phyloP scores from a whole-genome alignment of 306 rosid genomes.

The Castanospermum australe region DNA sequence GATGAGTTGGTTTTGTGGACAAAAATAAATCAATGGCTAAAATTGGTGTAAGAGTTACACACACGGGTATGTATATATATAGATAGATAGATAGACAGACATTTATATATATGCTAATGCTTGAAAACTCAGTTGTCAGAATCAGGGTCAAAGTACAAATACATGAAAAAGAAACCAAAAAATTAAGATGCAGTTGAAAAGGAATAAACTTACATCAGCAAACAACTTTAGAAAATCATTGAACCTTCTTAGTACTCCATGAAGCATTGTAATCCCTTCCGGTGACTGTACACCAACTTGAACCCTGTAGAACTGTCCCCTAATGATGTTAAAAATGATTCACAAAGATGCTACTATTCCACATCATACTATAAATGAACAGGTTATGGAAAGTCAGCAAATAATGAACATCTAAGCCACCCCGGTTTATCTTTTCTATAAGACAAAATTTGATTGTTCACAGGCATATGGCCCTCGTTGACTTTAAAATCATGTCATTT shows the following conservation, averaged over 20 bases:
- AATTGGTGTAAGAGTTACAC: too few relatives aligned
- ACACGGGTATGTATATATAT: too few relatives aligned
- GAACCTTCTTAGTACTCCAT: conserved; percentile 82
- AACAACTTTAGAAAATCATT: conserved; percentile 89
- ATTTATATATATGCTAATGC: too few relatives aligned
- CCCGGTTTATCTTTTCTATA: conserved; percentile 1
- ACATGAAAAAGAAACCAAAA: neutral
- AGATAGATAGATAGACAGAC: too few relatives aligned
- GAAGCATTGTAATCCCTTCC: conserved; percentile 67
- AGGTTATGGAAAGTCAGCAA: neutral
- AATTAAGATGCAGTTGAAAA: conserved; percentile 1
- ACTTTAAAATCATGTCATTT: neutral
- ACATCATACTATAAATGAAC: conserved; percentile 2
- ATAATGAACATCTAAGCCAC: neutral
- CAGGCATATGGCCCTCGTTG: neutral
- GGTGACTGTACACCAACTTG: conserved; percentile 96
- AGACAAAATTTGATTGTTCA: neutral
- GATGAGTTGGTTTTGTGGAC: too few relatives aligned
- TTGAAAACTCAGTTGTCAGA: neutral
- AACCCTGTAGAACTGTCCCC: conserved; percentile 98
- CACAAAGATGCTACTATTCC: conserved; percentile 23
- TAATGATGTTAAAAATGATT: conserved; percentile 58
- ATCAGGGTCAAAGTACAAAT: conserved; percentile 2
- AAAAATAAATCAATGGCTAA: too few relatives aligned
- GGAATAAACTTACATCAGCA: conserved; percentile 68